Conservation (phyloP, 2,329 filamentous ascomycete species). For the Cladophialophora exuberans region DNA sequence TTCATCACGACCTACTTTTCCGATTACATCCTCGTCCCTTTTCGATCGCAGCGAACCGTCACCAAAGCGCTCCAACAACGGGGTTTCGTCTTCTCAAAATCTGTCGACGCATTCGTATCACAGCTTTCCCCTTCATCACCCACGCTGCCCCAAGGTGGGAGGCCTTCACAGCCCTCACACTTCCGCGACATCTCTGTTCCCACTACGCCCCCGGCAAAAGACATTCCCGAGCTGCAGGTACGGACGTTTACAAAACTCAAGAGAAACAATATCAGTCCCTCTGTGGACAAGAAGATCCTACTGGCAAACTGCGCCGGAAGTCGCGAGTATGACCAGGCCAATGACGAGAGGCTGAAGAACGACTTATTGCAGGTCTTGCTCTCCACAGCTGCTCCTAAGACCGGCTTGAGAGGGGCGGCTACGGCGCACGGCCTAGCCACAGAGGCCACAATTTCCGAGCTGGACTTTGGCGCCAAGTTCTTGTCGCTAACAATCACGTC, state of each 20-base stretch:
- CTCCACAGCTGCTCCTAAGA: conserved; percentile 15
- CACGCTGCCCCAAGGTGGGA: conserved; percentile 32
- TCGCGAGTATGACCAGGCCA: conserved; percentile 35
- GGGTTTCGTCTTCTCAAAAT: conserved; percentile 81
- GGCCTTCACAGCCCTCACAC: conserved; percentile 16
- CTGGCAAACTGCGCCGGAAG: conserved; percentile 82
- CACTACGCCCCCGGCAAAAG: conserved; percentile 75
- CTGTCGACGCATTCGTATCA: conserved; percentile 68
- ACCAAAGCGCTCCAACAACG: conserved; percentile 74
- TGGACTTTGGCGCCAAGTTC: conserved; percentile 44
- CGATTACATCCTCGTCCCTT: conserved; percentile 91
- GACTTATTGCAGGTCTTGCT: conserved; percentile 33
- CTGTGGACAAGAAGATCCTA: conserved; percentile 68
- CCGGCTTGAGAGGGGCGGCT: neutral
- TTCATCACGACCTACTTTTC: conserved; percentile 99
- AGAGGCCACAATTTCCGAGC: neutral
- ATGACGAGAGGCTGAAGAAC: conserved; percentile 25
- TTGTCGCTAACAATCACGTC: conserved; percentile 52
- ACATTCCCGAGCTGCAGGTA: conserved; percentile 75
- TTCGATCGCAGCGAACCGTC: conserved; percentile 72
- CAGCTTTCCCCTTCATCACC: conserved; percentile 45
- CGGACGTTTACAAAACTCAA: conserved; percentile 85
- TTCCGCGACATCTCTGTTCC: conserved; percentile 49
- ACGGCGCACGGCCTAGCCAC: too few species aligned
- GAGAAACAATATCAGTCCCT: conserved; percentile 73